Evolutionary conservation across 2,329 filamentous ascomycete species (phyloP).

Genomic region (Verticillium isaacii): DNA sequence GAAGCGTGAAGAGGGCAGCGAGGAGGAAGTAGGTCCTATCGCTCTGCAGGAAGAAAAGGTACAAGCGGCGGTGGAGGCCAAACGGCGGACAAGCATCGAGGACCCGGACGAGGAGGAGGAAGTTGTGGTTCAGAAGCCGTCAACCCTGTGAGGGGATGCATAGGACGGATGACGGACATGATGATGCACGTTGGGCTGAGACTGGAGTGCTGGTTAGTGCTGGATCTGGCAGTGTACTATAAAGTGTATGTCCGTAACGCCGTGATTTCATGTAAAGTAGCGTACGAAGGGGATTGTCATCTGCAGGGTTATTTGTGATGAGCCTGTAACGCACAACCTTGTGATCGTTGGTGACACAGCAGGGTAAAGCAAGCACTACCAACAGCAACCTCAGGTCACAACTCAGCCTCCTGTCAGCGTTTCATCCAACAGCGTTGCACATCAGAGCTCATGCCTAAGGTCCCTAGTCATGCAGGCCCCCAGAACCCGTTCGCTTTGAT

Average conservation of each 20-base stretch:
- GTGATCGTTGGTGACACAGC: background rate
- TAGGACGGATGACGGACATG: background rate
- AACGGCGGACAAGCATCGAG: conserved; percentile 53
- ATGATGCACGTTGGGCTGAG: background rate
- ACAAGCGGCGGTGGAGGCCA: conserved; percentile 45
- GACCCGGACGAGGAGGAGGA: conserved; percentile 53
- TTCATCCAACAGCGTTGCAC: background rate
- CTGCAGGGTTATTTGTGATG: background rate
- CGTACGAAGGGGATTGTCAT: background rate
- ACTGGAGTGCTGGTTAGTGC: background rate
- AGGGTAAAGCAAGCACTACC: too few relatives aligned
- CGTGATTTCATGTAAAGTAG: background rate
- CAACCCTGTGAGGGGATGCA: conserved; percentile 1
- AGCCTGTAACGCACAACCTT: background rate
- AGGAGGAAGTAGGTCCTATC: conserved; percentile 17
- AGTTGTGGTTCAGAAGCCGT: conserved; percentile 28
- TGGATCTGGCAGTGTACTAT: background rate
- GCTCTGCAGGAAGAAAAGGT: conserved; percentile 35
- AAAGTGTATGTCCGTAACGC: background rate
- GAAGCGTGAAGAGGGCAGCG: conserved; percentile 19
- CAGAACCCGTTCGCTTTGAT: too few relatives aligned
- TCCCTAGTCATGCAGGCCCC: too few relatives aligned
- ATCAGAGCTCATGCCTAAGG: too few relatives aligned
- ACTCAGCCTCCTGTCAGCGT: background rate
- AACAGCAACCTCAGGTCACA: background rate